Evolutionary conservation across 2,329 filamentous ascomycete species (phyloP), one percentile per base, ranked within the genome.

Genomic region (Colletotrichum godetiae): DNA sequence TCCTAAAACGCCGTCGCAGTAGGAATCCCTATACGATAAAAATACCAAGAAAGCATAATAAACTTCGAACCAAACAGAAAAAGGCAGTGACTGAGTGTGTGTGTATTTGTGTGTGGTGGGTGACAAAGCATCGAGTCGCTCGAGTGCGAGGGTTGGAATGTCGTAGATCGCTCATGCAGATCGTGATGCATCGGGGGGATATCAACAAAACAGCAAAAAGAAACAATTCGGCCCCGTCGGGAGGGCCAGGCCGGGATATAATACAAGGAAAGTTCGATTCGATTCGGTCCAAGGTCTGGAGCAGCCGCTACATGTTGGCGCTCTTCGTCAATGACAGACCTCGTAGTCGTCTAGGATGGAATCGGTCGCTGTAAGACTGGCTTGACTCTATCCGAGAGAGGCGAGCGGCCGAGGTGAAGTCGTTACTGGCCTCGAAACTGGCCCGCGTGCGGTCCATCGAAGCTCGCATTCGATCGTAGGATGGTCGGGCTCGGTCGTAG

Each of bases 351-450:
- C 84, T 80, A 22, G 82, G 81, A 65, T 78, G 79, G 70, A 85
- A 80, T 29, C 68, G 76, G 33, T 76, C 73, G 58, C 73, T 77
- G 62, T 80, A 79, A 5, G 88, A 92, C 67, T 91, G 89, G 62
- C 88, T 90, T 29, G 93, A 95, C 85, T 98, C 97, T 76, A 98
- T 91, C 75, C 95, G 90, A 60, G 92, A 92, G 76, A 99, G 85
- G 80, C 96, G 92, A 49, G 95, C 95, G 15, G 95, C 95, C 33
- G 94, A 95, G 0, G 96, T 98, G 79, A 98, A 98, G 78, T 98
- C 97, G 78, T 92, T 93, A 81, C 92, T 97, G 49, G 91, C 91
- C 83, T 98, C 96, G 80, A 95, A 98, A 81, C 94, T 96, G 12
- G 93, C 89, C 77, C 95, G 89, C 22, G 94, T 90, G 31, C 93